phyloP scores from a whole-genome alignment of 176 grass and related monocot genomes.

The Leersia perrieri region DNA sequence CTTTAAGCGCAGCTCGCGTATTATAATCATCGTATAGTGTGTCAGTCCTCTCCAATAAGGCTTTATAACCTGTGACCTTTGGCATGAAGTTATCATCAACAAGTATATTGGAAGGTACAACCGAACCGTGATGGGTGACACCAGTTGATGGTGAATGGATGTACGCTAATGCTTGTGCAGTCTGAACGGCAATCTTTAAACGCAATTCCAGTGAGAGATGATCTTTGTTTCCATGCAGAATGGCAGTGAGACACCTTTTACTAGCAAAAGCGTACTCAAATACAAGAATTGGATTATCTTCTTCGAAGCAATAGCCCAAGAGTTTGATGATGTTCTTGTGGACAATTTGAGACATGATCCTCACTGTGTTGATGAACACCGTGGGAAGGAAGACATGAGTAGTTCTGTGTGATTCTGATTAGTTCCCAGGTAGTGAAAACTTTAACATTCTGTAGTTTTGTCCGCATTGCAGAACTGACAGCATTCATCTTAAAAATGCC shows the following conservation, averaged over 20 bases:
- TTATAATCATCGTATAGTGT: too few species aligned
- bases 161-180: conserved; percentile 7
- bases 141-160: not conserved
- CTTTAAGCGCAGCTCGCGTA: too few species aligned
- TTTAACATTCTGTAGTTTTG: too few species aligned
- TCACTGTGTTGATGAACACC: too few species aligned
- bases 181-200: not conserved
- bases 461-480: too few species aligned
- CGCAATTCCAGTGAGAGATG: not conserved
- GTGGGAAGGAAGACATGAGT: too few species aligned
- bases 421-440: too few species aligned
- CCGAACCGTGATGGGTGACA: not conserved
- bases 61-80: not conserved
- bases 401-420: too few species aligned
- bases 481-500: too few species aligned
- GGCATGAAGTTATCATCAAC: not conserved
- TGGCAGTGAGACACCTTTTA: not conserved
- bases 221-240: not conserved
- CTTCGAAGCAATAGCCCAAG: too few species aligned
- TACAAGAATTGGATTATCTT: not conserved
- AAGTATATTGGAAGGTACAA: not conserved
- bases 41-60: not conserved
- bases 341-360: too few species aligned
- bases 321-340: too few species aligned
- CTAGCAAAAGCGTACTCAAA: not conserved